Percentiles rank a stretch among this genome's conserved stretches.
phyloP scores from a whole-genome alignment of 352 stramenopile species.

The Pseudoperonospora humuli region DNA sequence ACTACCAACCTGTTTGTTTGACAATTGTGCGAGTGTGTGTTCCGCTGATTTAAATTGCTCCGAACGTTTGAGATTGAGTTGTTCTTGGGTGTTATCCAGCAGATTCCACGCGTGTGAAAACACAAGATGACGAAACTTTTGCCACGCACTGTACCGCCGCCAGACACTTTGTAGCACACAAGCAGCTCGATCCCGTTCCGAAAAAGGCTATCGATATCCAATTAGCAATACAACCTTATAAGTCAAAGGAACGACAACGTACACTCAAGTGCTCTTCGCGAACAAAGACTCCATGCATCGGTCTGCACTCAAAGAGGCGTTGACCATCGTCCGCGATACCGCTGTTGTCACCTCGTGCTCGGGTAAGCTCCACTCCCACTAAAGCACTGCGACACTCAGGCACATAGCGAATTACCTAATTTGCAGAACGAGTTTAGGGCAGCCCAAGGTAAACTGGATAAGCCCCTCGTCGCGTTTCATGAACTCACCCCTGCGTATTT shows the following conservation, averaged over 20 bases:
- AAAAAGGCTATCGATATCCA: conserved; percentile 50
- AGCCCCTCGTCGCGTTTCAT: conserved; percentile 6
- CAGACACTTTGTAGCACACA: conserved; percentile 73
- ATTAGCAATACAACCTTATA: background rate
- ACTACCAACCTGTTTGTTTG: conserved; percentile 48
- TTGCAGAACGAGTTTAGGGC: too few species aligned
- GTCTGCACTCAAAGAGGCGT: conserved; percentile 77
- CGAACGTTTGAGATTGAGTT: conserved; percentile 82
- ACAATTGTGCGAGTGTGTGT: conserved; percentile 70
- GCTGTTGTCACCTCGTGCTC: conserved; percentile 67
- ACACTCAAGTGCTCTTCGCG: conserved; percentile 69
- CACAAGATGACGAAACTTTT: conserved; percentile 78
- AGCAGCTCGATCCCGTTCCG: conserved; percentile 57
- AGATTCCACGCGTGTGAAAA: conserved; percentile 85
- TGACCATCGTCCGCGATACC: conserved; percentile 55
- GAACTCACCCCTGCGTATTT: conserved; percentile 66
- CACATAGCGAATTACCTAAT: conserved; percentile 66
- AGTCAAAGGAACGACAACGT: conserved; percentile 3
- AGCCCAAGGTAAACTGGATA: too few species aligned
- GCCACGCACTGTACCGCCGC: conserved; percentile 55
- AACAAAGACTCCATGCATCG: conserved; percentile 79
- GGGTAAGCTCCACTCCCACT: conserved; percentile 84
- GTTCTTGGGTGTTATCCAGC: conserved; percentile 86
- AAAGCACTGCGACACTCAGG: conserved; percentile 36
- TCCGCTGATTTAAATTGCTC: conserved; percentile 82